Base-by-base conservation (phyloP, 768 basidiomycete genomes). In the Boletus subparvulus region DNA sequence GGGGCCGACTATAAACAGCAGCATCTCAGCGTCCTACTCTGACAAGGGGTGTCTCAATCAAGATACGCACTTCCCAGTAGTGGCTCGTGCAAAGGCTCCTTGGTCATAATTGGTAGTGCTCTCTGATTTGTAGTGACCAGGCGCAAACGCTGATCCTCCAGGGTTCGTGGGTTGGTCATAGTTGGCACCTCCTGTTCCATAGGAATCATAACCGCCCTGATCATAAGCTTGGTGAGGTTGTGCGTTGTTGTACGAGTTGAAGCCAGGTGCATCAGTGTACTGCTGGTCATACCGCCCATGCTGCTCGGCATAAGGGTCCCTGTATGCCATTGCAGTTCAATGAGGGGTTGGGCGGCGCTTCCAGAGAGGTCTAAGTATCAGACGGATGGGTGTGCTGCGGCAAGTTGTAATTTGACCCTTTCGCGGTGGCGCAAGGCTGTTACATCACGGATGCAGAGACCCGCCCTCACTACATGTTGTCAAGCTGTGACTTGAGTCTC, bases 211-310 rank as follows among this genome's bases (percentile, higher is more conserved):
- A 30, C 72, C 80, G 28, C 72, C 76, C 55, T 80, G 80, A 54
- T 83, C 82, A 63, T 86, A 83, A 0, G 80, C 73, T 36, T 79
- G 77, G 52, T 84, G 80, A 16, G 79, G 78, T 60, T 76, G 75
- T 43, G 69, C 61, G 33, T 64, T 57, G 56, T 62, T 58, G 64
- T 85, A 86, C 28, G 83, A 76, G 66, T 81, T 79, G 65, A 76
- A 79, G 36, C 67, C 68, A 3, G 73, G 64, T 19, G 65, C 61
- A 30, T 78, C 72, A 35, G 62, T 60, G 61, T 78, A 77, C 43
- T 69, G 69, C 26, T 65, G 63, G 57, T 70, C 60, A 37, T 72
- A 60, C 16, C 60, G 63, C n/a, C 61, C 67, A 46, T 62, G 62
- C 49, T 68, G 74, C 49, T 69, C 75, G 58, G 75, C 56, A 64